Conservation (phyloP, 352 stramenopile genomes). For the Hyaloperonospora arabidopsidis region DNA sequence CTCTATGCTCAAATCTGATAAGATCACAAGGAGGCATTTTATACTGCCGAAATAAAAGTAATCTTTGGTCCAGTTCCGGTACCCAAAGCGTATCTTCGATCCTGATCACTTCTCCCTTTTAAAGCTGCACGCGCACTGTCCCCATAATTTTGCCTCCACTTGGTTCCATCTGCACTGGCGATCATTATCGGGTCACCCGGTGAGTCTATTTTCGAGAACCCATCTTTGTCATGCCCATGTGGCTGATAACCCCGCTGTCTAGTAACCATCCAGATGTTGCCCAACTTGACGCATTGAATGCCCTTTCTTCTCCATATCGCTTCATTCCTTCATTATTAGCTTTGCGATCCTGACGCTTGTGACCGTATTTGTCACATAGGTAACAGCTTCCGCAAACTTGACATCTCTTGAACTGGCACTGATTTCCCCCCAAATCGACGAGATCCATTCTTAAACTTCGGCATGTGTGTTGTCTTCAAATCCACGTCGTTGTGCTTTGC, state of each 20-base stretch:
- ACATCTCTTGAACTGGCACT: not conserved
- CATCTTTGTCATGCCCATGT: too few species aligned
- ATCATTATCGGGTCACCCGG: not conserved
- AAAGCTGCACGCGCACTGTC: not conserved
- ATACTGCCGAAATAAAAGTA: not conserved
- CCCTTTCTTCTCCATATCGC: not conserved
- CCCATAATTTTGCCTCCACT: not conserved
- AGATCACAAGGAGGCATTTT: not conserved
- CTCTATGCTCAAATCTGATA: not conserved
- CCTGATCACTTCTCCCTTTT: not conserved
- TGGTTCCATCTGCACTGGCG: not conserved
- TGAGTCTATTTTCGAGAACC: not conserved
- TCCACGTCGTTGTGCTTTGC: not conserved
- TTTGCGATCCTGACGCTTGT: constrained; percentile 2
- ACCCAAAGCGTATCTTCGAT: constrained; percentile 1
- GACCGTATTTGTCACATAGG: not conserved
- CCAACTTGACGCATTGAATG: not conserved
- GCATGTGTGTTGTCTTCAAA: not conserved
- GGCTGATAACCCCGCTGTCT: too few species aligned
- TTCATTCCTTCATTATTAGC: not conserved
- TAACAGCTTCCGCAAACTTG: not conserved
- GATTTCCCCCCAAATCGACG: not conserved
- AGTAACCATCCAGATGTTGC: not conserved
- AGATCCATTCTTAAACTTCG: not conserved
- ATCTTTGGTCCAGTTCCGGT: not conserved